A percentile compares a stretch with the other conserved stretches of the same genome.
Evolutionary conservation across 2,329 filamentous ascomycete genomes (phyloP).

Genomic region (Botryotinia globosa): DNA sequence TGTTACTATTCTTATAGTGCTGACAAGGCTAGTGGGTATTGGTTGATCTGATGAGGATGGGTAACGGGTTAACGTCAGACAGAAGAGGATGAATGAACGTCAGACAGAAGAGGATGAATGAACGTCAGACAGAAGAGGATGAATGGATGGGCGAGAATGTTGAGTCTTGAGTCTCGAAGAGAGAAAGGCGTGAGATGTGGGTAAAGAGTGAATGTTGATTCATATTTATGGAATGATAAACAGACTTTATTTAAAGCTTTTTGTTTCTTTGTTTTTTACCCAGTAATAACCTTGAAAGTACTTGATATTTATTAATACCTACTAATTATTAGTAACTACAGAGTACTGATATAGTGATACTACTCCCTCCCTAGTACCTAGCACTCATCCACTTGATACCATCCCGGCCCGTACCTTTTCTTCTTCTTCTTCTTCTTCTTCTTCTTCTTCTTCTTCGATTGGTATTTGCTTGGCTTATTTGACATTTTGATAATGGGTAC

Average conservation of each 20-base stretch:
- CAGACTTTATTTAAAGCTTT: not conserved
- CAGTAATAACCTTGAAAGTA: too few relatives aligned
- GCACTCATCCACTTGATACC: not conserved
- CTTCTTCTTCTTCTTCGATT: not conserved
- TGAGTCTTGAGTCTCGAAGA: not conserved
- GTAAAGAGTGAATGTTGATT: not conserved
- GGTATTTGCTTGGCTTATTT: not conserved
- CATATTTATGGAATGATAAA: not conserved
- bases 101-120: not conserved
- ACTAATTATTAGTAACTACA: too few relatives aligned
- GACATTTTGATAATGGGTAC: too few relatives aligned
- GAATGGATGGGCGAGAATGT: too few relatives aligned
- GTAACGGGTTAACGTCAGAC: not conserved
- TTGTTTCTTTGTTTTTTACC: not conserved
- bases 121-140: too few relatives aligned
- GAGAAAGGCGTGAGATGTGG: not conserved
- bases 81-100: not conserved
- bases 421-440: not conserved
- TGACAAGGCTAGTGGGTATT: slow-evolving; percentile 16
- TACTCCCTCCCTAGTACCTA: too few relatives aligned
- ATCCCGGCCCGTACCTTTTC: slow-evolving; percentile 1
- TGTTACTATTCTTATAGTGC: slow-evolving; percentile 8
- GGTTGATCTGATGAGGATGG: not conserved
- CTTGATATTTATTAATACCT: too few relatives aligned
- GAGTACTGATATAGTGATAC: too few relatives aligned